phyloP scores from a whole-genome alignment of 768 basidiomycete genomes.

The Lentinula raphanica region DNA sequence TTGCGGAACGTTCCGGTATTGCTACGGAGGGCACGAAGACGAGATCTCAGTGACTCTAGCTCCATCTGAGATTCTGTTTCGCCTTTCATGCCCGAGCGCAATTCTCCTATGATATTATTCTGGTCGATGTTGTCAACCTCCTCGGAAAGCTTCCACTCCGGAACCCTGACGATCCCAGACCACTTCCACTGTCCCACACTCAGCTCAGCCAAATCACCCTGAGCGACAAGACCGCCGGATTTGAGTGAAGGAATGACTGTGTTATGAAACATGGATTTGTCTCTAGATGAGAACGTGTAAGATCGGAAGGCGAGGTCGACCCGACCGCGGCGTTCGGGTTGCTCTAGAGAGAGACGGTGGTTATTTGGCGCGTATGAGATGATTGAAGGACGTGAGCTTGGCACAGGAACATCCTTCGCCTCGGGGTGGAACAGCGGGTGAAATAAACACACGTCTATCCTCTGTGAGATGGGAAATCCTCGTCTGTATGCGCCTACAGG shows the following conservation, averaged over 20 bases:
- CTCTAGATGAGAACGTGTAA: background rate
- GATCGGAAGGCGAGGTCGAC: background rate
- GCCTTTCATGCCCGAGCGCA: too few relatives aligned
- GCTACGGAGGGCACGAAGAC: background rate
- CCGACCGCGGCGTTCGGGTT: background rate
- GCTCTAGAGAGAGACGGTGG: background rate
- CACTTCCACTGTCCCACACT: slow-evolving; percentile 24
- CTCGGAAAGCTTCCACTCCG: slow-evolving; percentile 13
- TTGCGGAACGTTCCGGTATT: background rate
- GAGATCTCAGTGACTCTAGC: background rate
- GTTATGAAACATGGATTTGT: slow-evolving; percentile 18
- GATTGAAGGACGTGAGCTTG: slow-evolving; percentile 10
- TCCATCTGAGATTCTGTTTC: background rate
- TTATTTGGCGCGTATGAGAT: too few relatives aligned
- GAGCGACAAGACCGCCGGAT: slow-evolving; percentile 27
- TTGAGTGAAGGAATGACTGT: slow-evolving; percentile 30
- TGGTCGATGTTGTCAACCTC: background rate
- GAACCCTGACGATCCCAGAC: slow-evolving; percentile 35
- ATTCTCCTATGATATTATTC: too few relatives aligned
- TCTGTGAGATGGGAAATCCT: slow-evolving; percentile 10
- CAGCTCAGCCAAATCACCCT: slow-evolving; percentile 10
- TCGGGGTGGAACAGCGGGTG: slow-evolving; percentile 16
- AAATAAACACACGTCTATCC: slow-evolving; percentile 24
- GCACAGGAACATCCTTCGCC: slow-evolving; percentile 21
- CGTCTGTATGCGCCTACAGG: background rate